Base-by-base conservation (phyloP, 177 flowering plant species). In the Telopea speciosissima region DNA sequence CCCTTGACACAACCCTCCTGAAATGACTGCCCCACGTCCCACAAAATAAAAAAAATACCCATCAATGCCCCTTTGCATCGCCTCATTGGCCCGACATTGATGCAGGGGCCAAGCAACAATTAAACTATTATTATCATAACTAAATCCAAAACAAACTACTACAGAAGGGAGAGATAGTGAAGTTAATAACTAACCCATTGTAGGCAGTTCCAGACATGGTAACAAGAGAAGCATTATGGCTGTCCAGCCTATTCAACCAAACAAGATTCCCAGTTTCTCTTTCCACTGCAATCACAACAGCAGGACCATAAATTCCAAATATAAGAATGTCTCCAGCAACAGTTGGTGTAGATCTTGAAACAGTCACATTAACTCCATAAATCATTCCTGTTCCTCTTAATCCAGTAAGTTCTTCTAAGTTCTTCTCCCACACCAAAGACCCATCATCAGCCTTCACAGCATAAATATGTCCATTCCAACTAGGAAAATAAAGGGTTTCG, bases 401-500 rank as follows among this genome's bases (percentile, higher is more conserved):
- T 3, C 86, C 85, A 0, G 86, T 81, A 9, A 82, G 23, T 22
- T 73, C 67, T 0, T 54, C 8, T 4, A 85, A 36, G 59, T 77
- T 76, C 59, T 75, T 82, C 72, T 69, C 36, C 87, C 85, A 85
- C 14, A 78, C 42, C 1, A 85, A 69, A 13, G 69, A 23, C 0
- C 88, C 88, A 63, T 66, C 70, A 3, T 14, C 54, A 3, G 78
- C 81, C 17, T 72, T 76, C 0, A 85, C 79, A 8, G 85, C 86
- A 42, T 83, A 85, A 3, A 82, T 3, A 68, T 77, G 17, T 23
- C 83, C 86, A 59, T 85, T 75, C 85, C 88, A 83, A 36, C 76
- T 72, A 0, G 85, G 83, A 31, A 83, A 82, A 66, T 83, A 83
- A 6, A 82, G 61, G 2, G n/a, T 65, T 12, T 80, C 81, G 12